phyloP scores from a whole-genome alignment of 257 asterid genomes.

The Solanum etuberosum region DNA sequence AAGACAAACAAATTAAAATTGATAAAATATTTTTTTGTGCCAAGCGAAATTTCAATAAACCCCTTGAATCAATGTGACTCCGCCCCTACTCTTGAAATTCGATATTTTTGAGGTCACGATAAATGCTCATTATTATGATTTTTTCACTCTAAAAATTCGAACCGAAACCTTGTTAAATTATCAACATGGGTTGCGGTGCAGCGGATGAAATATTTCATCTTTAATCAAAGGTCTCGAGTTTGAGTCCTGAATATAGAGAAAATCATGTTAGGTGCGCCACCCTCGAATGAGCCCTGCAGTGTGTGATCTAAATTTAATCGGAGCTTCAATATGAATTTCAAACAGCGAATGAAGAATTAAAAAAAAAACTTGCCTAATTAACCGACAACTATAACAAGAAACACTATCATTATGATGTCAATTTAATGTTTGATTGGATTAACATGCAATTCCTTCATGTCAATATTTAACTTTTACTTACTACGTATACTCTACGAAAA shows the following conservation, averaged over 20 bases:
- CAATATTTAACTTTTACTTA: background rate
- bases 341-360: too few species aligned
- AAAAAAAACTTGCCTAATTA: background rate
- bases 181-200: fast-evolving
- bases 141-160: background rate
- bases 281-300: too few species aligned
- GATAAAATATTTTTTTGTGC: too few species aligned
- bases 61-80: background rate
- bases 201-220: fast-evolving
- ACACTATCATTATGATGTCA: background rate
- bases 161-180: background rate
- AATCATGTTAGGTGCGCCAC: too few species aligned
- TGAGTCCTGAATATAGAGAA: too few species aligned
- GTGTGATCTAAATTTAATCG: too few species aligned
- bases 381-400: background rate
- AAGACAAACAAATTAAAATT: too few species aligned
- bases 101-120: background rate
- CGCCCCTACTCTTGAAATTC: background rate
- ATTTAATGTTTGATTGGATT: background rate
- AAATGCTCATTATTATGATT: background rate
- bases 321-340: too few species aligned
- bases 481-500: background rate
- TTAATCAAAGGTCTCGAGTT: too few species aligned
- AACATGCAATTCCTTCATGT: background rate
- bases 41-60: too few species aligned